Base-by-base conservation (phyloP, 352 stramenopile genomes). In the Phytophthora constricta region DNA sequence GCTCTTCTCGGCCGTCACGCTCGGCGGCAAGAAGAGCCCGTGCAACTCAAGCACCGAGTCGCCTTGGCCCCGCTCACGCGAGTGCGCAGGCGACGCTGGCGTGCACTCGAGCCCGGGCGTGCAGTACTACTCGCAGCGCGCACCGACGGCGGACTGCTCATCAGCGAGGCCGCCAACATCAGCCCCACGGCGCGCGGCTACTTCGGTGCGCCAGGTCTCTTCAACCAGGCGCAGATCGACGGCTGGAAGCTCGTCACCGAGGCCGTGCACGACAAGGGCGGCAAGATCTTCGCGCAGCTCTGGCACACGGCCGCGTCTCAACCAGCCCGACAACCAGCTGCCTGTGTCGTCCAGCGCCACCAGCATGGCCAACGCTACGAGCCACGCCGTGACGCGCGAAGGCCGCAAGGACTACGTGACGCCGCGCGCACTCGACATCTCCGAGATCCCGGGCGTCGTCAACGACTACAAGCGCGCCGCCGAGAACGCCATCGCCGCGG, bases 11-110 rank as follows among this genome's bases (percentile, higher is more conserved):
- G 46, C 62, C 4, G 45, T 79, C 26, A 71, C 58, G 34, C 45
- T 77, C 26, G 71, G 68, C 42, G 62, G 46, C 26, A 54, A 60
- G 5, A 59, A 62, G 47, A 22, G 58, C 51, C 52, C 10, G 37
- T 78, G 16, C 25, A 64, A 28, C 61, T 84, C 22, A 60, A 72
- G 50, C 69, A 85, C 57, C 67, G 75, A 42, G 62, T 85, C 46
- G 70, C 80, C n/a, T 63, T 84, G 59, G 77, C 75, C n/a, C 77
- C 77, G 19, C 45, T 82, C 4, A 85, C 77, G 26, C 69, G 39
- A 11, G 26, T 63, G 41, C 69, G 42, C 42, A 58, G 63, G 46
- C 41, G 59, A 56, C 14, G 55, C 65, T 20, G 62, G 46, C 42
- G 57, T 76, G 7, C 31, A 37, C 31, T 37, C 31, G 7, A 37